A percentile compares a stretch with the other conserved stretches of the same genome.
Conservation (phyloP, 2,329 filamentous ascomycete genomes). For the Lasiodiplodia sp. region DNA sequence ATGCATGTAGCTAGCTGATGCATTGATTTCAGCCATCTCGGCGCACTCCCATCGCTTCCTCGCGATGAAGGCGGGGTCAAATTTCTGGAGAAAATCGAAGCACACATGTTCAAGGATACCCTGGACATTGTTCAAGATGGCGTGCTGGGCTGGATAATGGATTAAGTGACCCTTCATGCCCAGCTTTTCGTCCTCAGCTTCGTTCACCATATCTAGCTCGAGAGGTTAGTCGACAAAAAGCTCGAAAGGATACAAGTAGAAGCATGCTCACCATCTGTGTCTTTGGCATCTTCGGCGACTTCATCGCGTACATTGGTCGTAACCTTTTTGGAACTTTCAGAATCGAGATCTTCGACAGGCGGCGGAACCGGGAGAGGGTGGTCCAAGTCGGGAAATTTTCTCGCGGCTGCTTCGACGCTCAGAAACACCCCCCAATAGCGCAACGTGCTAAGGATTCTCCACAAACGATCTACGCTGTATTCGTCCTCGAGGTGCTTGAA, state of each 20-base stretch:
- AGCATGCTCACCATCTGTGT: not conserved
- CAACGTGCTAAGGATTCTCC: fast-evolving
- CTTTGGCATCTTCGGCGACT: not conserved
- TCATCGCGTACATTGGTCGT: not conserved
- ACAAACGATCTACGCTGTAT: not conserved
- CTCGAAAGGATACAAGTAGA: not conserved
- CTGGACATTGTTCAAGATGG: not conserved
- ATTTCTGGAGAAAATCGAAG: not conserved
- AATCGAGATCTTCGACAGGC: not conserved
- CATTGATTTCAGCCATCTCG: not conserved
- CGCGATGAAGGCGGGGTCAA: not conserved
- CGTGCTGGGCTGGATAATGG: not conserved
- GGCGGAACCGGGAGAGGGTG: not conserved
- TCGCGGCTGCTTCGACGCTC: not conserved
- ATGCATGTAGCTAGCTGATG: not conserved
- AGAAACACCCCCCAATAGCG: not conserved
- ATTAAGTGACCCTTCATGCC: not conserved
- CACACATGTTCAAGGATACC: not conserved
- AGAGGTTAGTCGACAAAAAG: not conserved
- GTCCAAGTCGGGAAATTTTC: not conserved
- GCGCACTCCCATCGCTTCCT: not conserved
- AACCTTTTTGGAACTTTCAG: not conserved
- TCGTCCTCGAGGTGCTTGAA: not conserved
- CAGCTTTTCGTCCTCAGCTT: not conserved
- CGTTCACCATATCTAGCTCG: not conserved